A percentile compares a stretch with the other conserved stretches of the same genome.
Evolutionary conservation across 2,329 filamentous ascomycete species (phyloP).

Genomic region (Stagonosporopsis vannaccii): DNA sequence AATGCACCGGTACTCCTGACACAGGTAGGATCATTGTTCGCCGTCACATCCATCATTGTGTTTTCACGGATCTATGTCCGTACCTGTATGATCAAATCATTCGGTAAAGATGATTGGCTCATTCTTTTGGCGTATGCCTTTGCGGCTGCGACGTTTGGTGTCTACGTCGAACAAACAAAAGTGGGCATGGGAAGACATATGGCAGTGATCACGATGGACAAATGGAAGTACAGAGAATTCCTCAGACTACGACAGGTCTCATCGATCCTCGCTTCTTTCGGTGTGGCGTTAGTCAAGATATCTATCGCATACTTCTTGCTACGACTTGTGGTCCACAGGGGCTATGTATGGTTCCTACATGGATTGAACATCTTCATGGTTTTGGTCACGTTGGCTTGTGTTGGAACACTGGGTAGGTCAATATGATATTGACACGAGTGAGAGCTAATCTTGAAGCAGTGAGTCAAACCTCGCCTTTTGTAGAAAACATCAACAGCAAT

Average conservation of each 20-base stretch:
- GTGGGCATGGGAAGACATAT: constrained; percentile 59
- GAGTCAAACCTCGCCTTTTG: neutral
- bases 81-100: constrained; percentile 55
- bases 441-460: neutral
- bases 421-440: neutral
- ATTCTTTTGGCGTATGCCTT: constrained; percentile 49
- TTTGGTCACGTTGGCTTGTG: constrained; percentile 53
- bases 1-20: constrained; percentile 51
- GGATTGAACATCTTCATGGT: constrained; percentile 54
- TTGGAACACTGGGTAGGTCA: constrained; percentile 48
- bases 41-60: constrained; percentile 50
- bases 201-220: constrained; percentile 43
- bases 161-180: constrained; percentile 55
- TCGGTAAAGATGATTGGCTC: constrained; percentile 60
- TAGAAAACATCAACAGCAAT: neutral
- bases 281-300: constrained; percentile 58
- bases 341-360: constrained; percentile 46
- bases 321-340: constrained; percentile 51
- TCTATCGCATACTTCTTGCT: constrained; percentile 58
- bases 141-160: constrained; percentile 36
- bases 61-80: constrained; percentile 57
- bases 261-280: constrained; percentile 57
- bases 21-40: constrained; percentile 51
- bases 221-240: constrained; percentile 45
- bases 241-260: constrained; percentile 54